A percentile compares a stretch with the other conserved stretches of the same genome.
These are phyloP conservation scores for Microdochium paspali DNA, from an alignment of 2,329 filamentous ascomycete species.

Conservation along the genomic window DNA sequence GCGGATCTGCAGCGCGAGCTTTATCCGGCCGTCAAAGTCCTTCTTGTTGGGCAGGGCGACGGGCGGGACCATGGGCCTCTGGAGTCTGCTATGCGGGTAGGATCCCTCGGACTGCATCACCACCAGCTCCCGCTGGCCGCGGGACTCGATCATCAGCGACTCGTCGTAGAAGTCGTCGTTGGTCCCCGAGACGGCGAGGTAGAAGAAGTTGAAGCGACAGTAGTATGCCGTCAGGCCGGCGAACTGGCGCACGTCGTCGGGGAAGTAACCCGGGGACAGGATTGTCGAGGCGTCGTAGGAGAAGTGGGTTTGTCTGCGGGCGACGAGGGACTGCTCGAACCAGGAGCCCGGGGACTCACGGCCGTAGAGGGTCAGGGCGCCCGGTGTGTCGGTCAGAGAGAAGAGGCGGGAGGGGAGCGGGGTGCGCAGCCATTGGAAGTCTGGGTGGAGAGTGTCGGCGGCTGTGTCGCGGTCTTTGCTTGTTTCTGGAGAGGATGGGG, in stretches of 20 bases:
- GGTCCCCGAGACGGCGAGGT: slow-evolving; percentile 48
- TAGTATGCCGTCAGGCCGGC: slow-evolving; percentile 54
- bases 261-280: slow-evolving; percentile 34
- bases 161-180: slow-evolving; percentile 20
- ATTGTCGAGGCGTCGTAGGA: slow-evolving; percentile 51
- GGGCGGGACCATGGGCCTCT: slow-evolving; percentile 28
- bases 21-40: slow-evolving; percentile 39
- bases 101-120: slow-evolving; percentile 47
- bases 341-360: slow-evolving; percentile 46
- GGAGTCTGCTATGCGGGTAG: slow-evolving; percentile 40
- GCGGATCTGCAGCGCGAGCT: slow-evolving; percentile 39
- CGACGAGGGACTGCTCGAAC: slow-evolving; percentile 49
- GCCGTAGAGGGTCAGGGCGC: slow-evolving; percentile 36
- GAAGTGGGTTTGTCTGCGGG: slow-evolving; percentile 47
- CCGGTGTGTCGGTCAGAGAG: slow-evolving; percentile 15
- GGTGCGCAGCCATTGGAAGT: slow-evolving; percentile 50
- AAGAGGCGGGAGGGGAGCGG: slow-evolving; percentile 47
- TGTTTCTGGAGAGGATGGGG: neutral
- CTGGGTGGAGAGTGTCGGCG: slow-evolving; percentile 30
- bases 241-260: slow-evolving; percentile 49
- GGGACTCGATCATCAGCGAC: neutral
- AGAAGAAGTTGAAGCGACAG: slow-evolving; percentile 57
- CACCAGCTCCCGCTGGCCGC: slow-evolving; percentile 45
- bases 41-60: slow-evolving; percentile 35
- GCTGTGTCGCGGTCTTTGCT: neutral